Conservation (phyloP, 2,329 filamentous ascomycete genomes). For the Sporothrix protearum region DNA sequence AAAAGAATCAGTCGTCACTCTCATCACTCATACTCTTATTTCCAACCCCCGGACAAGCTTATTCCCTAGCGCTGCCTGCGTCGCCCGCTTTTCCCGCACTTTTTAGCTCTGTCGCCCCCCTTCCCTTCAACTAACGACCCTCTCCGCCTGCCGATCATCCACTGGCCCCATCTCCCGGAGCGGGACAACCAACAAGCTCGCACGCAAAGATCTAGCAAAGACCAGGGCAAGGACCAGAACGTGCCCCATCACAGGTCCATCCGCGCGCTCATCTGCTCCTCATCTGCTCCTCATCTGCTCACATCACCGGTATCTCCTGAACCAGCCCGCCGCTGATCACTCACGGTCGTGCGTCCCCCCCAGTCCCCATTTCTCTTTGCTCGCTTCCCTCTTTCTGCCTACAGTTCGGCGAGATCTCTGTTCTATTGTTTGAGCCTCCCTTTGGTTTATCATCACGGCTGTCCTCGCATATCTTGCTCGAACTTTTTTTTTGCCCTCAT, state of each 20-base stretch:
- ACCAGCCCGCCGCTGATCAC: neutral
- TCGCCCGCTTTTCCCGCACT: neutral
- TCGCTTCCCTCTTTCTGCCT: no score
- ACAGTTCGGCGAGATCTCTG: neutral
- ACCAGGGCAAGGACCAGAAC: neutral
- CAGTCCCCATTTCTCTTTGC: neutral
- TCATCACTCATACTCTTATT: neutral
- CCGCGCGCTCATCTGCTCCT: neutral
- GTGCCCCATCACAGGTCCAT: neutral
- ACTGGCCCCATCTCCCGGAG: neutral
- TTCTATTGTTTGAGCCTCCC: neutral
- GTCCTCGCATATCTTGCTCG: neutral
- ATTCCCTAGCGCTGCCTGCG: neutral
- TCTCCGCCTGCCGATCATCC: neutral
- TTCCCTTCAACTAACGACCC: neutral
- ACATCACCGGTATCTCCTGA: constrained; percentile 1
- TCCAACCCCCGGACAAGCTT: neutral
- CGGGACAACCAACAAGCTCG: neutral
- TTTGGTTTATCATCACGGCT: neutral
- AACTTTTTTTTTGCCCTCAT: neutral
- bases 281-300: neutral
- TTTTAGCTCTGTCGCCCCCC: neutral
- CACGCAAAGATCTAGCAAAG: neutral
- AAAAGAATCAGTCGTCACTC: neutral
- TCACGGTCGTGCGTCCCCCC: neutral